A percentile compares a stretch with the other conserved stretches of the same genome.
phyloP scores from a whole-genome alignment of 148 eudicot genomes.

The Chenopodium album region DNA sequence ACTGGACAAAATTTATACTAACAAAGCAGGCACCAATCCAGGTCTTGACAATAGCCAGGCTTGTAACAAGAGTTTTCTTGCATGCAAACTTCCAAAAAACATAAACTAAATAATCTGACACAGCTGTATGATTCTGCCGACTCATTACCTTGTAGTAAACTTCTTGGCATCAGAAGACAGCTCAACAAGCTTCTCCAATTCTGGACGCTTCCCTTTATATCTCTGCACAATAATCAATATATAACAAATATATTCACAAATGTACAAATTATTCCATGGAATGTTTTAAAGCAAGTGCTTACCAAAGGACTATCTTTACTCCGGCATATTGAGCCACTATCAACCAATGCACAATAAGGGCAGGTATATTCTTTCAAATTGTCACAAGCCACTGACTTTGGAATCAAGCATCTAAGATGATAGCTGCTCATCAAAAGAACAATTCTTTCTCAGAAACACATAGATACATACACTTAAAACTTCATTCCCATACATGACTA shows the following conservation, averaged over 20 bases:
- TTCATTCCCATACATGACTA: background rate
- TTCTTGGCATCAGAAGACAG: constrained; percentile 57
- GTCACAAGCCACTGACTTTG: constrained; percentile 32
- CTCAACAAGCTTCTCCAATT: constrained; percentile 52
- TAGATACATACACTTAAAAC: background rate
- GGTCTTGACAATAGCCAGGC: background rate
- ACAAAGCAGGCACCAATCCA: background rate
- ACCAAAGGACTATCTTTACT: constrained; percentile 62
- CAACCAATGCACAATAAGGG: constrained; percentile 65
- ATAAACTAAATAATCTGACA: background rate
- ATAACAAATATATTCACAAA: constrained; percentile 16
- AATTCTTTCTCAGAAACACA: constrained; percentile 8
- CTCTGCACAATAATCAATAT: constrained; percentile 41
- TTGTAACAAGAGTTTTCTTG: background rate
- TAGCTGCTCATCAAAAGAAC: constrained; percentile 48
- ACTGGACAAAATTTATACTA: background rate
- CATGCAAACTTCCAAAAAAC: background rate
- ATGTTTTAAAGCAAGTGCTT: constrained; percentile 26
- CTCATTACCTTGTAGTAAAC: constrained; percentile 58
- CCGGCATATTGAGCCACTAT: constrained; percentile 59
- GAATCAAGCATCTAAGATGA: constrained; percentile 63
- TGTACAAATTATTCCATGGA: background rate
- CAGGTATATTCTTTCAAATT: constrained; percentile 39
- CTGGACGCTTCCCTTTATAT: constrained; percentile 53
- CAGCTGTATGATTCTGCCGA: background rate